Evolutionary conservation across 2,329 filamentous ascomycete genomes (phyloP), one percentile per base, ranked within the genome.

Genomic region (Aureobasidium sp.): DNA sequence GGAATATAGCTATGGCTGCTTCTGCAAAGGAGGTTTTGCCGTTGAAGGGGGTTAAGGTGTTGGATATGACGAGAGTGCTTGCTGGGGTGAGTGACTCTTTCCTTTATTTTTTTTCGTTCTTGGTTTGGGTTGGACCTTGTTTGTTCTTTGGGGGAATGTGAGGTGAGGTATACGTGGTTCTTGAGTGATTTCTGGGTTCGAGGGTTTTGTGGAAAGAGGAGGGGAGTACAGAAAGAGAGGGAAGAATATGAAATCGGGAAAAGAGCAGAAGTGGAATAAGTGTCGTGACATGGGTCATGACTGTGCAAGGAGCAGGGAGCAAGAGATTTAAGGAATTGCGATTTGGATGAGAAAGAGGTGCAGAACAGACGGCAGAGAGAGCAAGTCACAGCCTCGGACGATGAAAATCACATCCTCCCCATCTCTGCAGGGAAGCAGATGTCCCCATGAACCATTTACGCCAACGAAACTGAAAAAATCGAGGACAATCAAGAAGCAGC

Each of bases 1-100:
- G 55, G 14, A 27, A n/a, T 12, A 8, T 58, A 29, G 55, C 55
- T 6, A 15, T 37, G 29, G 29, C 55, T 7, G 39, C 53, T 3
- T 70, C 73, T 56, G 66, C 66, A 72, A 79, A 17, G 31, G 45
- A 48, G 4, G 11, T 31, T 4, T 74, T 88, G 36, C 93, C 94
- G 25, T 81, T 99, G 68, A 85, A 90, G 39, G 94, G 94, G 1
- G 88, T 94, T 68, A 86, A 89, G 61, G 92, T 97, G 15, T 81
- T 99, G 65, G 94, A 99, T 74, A 95, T 99, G 91, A 97, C 93
- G 3, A 84, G 94, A 77, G 94, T 99, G 1, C 78, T 99, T 66
- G 94, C 94, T 66, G 94, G 94, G 62, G 93, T 97, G 80, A 61
- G 66, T 67, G 56, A 2, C 37, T 6, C 20, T 20, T 37, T 15